These are phyloP conservation scores for Fistulina hepatica DNA, from an alignment of 1,284 basidiomycete species.

Conservation along the genomic window DNA sequence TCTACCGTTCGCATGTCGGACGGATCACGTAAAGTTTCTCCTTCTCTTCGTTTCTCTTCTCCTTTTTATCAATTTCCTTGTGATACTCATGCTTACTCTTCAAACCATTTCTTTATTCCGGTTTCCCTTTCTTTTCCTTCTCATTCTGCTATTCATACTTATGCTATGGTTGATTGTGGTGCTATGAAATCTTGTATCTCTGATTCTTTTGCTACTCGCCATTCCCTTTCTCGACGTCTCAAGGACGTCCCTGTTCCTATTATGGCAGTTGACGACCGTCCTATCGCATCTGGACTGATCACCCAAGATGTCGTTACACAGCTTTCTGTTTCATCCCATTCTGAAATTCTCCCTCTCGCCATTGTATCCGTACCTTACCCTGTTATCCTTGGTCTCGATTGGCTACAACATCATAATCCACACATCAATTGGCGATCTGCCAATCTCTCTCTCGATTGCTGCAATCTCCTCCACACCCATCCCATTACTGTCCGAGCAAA, in stretches of 20 bases:
- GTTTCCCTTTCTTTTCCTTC: conserved; percentile 23
- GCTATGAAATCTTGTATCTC: conserved; percentile 27
- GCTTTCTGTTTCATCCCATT: conserved; percentile 19
- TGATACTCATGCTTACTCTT: conserved; percentile 11
- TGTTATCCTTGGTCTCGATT: conserved; percentile 25
- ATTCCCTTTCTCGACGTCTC: conserved; percentile 20
- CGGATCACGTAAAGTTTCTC: no score
- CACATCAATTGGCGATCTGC: conserved; percentile 23
- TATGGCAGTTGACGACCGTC: conserved; percentile 25
- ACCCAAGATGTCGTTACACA: conserved; percentile 25
- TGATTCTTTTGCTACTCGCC: conserved; percentile 20
- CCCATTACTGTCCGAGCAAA: no score
- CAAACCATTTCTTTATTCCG: conserved; percentile 26
- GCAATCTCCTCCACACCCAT: no score
- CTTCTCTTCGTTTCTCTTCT: conserved; percentile 7
- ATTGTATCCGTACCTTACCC: conserved; percentile 21
- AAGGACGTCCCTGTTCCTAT: conserved; percentile 24
- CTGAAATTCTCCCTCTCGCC: conserved; percentile 14
- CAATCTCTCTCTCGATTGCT: no score
- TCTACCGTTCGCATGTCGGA: no score
- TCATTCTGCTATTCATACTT: conserved; percentile 20
- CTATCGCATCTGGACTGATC: conserved; percentile 26
- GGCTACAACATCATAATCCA: conserved; percentile 23
- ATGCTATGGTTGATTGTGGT: conserved; percentile 27
- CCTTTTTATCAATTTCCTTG: conserved; percentile 13